Evolutionary conservation across 2,329 filamentous ascomycete genomes (phyloP), one percentile per base, ranked within the genome.

Genomic region (Oidium heveae): DNA sequence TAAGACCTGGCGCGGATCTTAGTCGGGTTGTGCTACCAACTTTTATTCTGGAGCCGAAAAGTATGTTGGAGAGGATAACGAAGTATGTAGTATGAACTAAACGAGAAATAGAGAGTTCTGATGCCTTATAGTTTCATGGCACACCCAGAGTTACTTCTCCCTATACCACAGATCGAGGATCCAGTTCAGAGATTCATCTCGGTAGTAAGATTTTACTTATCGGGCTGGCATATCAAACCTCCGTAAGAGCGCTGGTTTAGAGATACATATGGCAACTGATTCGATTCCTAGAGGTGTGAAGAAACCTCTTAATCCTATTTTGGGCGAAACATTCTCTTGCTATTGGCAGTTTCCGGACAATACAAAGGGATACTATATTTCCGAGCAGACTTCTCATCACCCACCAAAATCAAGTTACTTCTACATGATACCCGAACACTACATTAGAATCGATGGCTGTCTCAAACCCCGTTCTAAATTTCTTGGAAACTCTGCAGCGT

Each of bases 351-450:
- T 94, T 58, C 76, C 82, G 15, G 84, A 93, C 67, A 73, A 80
- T 18, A 94, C 86, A 34, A 80, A 78, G 60, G 89, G 85, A 58
- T 98, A 94, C 71, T 98, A 98, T 70, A 86, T 98, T 61, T 80
- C 89, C 51, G 91, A 98, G 69, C 91, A 98, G 68, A 98, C 91
- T 1, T 96, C 88, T 32, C 91, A 98, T 67, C 91, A 98, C 65
- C 91, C 91, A 34, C 91, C 91, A 32, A 98, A 98, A 71, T 96
- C 89, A 50, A 94, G 87, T 69, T 98, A 98, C 71, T 98, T 98
- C 68, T 98, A 94, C 71, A 88, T 94, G 81, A 88, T 86, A 0
- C 91, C 91, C 2, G 80, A 94, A 55, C 86, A 96, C 65, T 72
- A 93, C 64, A 94, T 98, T 61, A 80, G 91, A 55, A 94, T 98